Evolutionary conservation across 2,329 filamentous ascomycete species (phyloP).

Genomic region (Pestalotiopsis sp.): DNA sequence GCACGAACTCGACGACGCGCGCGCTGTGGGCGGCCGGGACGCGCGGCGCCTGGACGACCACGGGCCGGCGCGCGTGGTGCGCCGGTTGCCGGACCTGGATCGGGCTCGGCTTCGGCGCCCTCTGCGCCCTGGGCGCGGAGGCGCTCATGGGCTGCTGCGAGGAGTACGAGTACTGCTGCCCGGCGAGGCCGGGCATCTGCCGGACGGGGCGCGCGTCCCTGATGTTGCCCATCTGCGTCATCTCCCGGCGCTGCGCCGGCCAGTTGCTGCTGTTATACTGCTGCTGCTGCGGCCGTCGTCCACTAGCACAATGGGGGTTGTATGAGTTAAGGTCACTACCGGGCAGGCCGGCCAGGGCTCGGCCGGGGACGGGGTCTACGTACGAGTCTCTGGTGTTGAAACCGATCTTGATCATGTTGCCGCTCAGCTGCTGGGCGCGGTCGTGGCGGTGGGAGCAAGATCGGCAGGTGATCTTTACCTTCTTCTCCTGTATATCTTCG

Average conservation of each 20-base stretch:
- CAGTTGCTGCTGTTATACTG: background rate
- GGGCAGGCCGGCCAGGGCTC: constrained; percentile 20
- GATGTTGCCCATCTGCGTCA: background rate
- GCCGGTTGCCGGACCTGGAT: background rate
- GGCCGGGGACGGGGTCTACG: constrained; percentile 20
- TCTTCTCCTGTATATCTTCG: background rate
- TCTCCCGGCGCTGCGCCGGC: background rate
- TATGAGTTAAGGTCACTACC: constrained; percentile 19
- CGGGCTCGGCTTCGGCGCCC: background rate
- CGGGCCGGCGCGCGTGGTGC: background rate
- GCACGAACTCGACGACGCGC: background rate
- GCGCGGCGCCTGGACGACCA: constrained; percentile 1
- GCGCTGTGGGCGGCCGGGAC: background rate
- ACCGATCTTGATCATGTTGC: no score
- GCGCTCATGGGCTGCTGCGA: background rate
- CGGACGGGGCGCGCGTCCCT: background rate
- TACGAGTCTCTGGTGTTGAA: constrained; percentile 21
- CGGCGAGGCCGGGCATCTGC: background rate
- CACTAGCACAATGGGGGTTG: constrained; percentile 14
- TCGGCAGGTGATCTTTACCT: background rate
- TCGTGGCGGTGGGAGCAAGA: no score
- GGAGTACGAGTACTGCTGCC: background rate
- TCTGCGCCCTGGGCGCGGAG: background rate
- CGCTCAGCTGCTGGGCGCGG: constrained; percentile 22
- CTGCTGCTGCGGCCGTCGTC: background rate